A percentile compares a stretch with the other conserved stretches of the same genome.
phyloP scores from a whole-genome alignment of 208 protist genomes.

The Acanthamoeba royreba region DNA sequence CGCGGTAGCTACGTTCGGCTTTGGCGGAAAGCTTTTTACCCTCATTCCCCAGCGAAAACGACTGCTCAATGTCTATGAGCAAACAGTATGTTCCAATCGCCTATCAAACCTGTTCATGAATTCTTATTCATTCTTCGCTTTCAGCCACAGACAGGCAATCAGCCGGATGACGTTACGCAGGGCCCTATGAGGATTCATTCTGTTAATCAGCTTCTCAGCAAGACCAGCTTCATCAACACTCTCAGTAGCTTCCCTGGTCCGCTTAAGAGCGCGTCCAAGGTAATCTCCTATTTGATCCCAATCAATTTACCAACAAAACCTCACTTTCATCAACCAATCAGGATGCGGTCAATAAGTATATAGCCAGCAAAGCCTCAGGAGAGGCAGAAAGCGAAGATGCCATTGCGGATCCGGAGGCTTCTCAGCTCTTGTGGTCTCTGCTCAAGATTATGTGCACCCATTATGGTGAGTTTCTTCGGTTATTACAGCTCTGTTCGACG shows the following conservation, averaged over 20 bases:
- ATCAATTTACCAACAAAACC: neutral
- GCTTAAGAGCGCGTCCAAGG: neutral
- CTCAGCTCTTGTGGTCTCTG: neutral
- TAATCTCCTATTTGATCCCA: neutral
- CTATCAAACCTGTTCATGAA: neutral
- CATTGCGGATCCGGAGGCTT: neutral
- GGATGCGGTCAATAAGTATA: neutral
- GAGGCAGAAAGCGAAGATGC: neutral
- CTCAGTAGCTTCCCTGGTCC: neutral
- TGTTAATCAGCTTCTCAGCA: neutral
- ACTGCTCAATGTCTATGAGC: neutral
- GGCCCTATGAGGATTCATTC: neutral
- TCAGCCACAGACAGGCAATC: neutral
- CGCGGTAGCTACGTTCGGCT: neutral
- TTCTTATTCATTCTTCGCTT: neutral
- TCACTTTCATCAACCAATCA: neutral
- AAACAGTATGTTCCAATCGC: neutral
- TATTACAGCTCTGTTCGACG: neutral
- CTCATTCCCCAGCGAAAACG: neutral
- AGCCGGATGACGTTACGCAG: neutral
- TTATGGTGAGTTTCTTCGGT: neutral
- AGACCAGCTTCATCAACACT: neutral
- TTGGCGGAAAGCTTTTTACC: neutral
- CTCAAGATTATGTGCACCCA: constrained; percentile 2
- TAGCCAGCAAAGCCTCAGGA: neutral